Percentiles rank a stretch among this genome's conserved stretches.
phyloP scores from a whole-genome alignment of 2,329 filamentous ascomycete genomes.

The Juglanconis juglandina region DNA sequence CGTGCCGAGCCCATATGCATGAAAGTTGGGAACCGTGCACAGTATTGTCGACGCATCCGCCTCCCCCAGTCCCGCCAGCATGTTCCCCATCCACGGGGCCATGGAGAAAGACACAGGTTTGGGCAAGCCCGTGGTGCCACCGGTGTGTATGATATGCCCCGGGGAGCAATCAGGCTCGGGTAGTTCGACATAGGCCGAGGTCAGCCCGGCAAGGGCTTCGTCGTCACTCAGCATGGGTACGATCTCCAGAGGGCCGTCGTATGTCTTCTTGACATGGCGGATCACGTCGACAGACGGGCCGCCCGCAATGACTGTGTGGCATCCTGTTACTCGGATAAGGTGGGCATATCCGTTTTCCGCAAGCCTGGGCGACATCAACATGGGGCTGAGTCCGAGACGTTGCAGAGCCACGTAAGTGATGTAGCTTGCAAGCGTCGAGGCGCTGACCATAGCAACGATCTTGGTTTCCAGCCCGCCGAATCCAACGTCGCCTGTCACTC shows the following conservation, averaged over 20 bases:
- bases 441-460: neutral
- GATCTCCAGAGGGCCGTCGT: neutral
- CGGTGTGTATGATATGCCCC: neutral
- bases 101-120: neutral
- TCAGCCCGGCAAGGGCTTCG: neutral
- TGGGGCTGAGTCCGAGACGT: neutral
- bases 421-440: slow-evolving; percentile 1
- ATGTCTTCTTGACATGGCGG: neutral
- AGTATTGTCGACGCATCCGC: neutral
- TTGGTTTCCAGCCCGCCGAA: neutral
- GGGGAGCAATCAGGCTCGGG: neutral
- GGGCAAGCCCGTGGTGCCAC: slow-evolving; percentile 9
- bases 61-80: too few species aligned
- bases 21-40: neutral
- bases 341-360: slow-evolving; percentile 1
- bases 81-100: neutral
- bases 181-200: neutral
- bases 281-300: neutral
- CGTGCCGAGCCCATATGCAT: neutral
- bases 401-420: neutral
- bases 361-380: slow-evolving; percentile 3
- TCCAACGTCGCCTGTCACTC: neutral
- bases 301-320: neutral
- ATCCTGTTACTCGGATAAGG: neutral
- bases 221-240: neutral